Base-by-base conservation (phyloP, 192 early-diverging fungal species). In the Umbelopsis isabellina region DNA sequence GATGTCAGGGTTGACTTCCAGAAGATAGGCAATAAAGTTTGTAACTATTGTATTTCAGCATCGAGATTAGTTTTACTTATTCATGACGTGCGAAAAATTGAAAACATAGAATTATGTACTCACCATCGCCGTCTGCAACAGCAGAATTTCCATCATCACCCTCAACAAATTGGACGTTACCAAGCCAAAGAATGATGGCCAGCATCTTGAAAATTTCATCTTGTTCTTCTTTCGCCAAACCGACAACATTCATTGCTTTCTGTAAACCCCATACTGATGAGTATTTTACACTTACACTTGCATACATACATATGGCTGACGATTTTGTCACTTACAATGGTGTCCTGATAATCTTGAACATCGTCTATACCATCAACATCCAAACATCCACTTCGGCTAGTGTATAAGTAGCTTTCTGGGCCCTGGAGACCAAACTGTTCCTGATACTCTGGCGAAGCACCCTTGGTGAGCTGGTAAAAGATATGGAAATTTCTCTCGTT, bases 401-500 rank as follows among this genome's bases (percentile, higher is more conserved):
- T 94, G 73, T 92, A 91, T 49, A 88, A 64, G 78, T 87, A 94
- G 79, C 88, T 91, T 75, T 92, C 92, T 46, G 92, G 92, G 7
- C 90, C 91, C 37, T 88, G 86, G 66, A 94, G 83, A 30, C 91
- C 91, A 70, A 83, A 89, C 74, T 86, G 72, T 75, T 83, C 85
- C 76, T 88, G 85, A 72, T 92, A 93, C 47, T 85, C 78, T 37
- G 85, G 75, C 45, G 92, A 83, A 15, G 92, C 90, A n/a, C 90
- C 91, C 70, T 93, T 94, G 72, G 88, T 87, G 30, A 95, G 85
- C 75, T 95, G 94, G 74, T 95, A 95, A 80, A 99, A 98, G 49
- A 98, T 92, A 76, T 99, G 98, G 80, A 99, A 99, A 77, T 98
- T 98, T 74, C 98, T 87, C 77, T 99, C 98, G 67, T 95, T 93